Base-by-base conservation (phyloP, 306 rosid genomes). In the Hylodesmum podocarpum region DNA sequence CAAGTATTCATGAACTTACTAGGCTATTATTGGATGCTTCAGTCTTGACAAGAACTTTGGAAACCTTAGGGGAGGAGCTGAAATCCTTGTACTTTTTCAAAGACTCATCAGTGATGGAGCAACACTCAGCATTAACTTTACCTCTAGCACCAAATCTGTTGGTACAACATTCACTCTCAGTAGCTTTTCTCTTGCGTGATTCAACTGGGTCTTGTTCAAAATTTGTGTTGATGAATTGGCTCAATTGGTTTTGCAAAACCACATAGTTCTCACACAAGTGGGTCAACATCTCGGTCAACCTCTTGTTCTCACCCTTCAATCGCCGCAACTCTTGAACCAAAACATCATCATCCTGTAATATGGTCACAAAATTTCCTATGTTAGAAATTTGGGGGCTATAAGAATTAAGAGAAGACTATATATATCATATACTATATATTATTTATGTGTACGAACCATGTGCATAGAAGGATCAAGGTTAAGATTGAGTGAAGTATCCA, bases 401-500 rank as follows among this genome's bases (percentile, higher is more conserved):
- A 54, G 5, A 15, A n/a, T n/a, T n/a, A 8, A 54, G 5, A 70
- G 0, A 47, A 34, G 31, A 37, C 24, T 8, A 29, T 41, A 33
- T 33, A 33, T 33, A n/a, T 25, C 12, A 27, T 13, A 27, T 3
- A 27, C 6, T 25, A 1, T 1, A 50, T 5, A n/a, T 46, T 14
- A 9, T 44, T 46, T 16, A 46, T 54, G 16, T 13, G 12, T 64
- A 80, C 89, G 61, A 63, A 85, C 89, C 61, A 18, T 73, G 58
- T 54, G 18, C 9, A 49, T 21, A 18, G 85, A 71, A 78, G 92
- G 86, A 73, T 53, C 31, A 24, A 81, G 13, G 37, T 85, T 88
- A 34, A 94, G 97, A 72, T 88, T 81, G 59, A 91, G 88, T 83
- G 89, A 88, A 73, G 90, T 84, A 36, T 84, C 65, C 3, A 71